Percentiles rank a stretch among this genome's conserved stretches.
Evolutionary conservation across 129 eudicot genomes (phyloP).

Genomic region (Solidago caesia): DNA sequence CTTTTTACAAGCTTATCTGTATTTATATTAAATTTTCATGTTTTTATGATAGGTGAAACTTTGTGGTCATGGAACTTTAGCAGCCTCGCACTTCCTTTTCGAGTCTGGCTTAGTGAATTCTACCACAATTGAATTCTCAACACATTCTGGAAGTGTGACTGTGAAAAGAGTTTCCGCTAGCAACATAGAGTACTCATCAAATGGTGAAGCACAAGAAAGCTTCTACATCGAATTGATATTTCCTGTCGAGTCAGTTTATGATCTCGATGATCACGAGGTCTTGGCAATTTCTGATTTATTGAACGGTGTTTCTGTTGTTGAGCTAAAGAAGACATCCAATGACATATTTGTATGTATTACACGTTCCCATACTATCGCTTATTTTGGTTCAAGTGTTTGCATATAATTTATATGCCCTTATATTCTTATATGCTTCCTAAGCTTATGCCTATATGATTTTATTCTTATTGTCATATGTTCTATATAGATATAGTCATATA

Average conservation of each 20-base stretch:
- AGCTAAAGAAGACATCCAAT: conserved; percentile 47
- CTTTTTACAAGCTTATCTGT: not conserved
- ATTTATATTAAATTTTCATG: not conserved
- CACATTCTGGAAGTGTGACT: conserved; percentile 70
- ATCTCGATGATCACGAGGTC: conserved; percentile 33
- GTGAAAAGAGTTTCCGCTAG: conserved; percentile 50
- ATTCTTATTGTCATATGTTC: no score
- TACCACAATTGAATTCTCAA: conserved; percentile 58
- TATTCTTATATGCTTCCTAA: no score
- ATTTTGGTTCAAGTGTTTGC: not conserved
- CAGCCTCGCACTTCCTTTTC: conserved; percentile 73
- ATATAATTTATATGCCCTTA: no score
- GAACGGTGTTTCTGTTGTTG: conserved; percentile 53
- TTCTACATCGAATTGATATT: conserved; percentile 65
- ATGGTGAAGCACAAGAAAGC: conserved; percentile 27
- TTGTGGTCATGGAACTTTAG: conserved; percentile 93
- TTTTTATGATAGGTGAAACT: conserved; percentile 62
- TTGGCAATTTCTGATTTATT: conserved; percentile 50
- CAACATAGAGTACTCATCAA: conserved; percentile 23
- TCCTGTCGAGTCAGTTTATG: conserved; percentile 55
- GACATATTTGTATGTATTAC: conserved; percentile 63
- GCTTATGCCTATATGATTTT: no score
- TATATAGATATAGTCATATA: no score
- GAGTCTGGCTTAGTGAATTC: conserved; percentile 49
- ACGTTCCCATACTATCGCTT: conserved; percentile 12